Base-by-base conservation (phyloP, 371 early-diverging fungal genomes). In the Rhizomucor miehei region DNA sequence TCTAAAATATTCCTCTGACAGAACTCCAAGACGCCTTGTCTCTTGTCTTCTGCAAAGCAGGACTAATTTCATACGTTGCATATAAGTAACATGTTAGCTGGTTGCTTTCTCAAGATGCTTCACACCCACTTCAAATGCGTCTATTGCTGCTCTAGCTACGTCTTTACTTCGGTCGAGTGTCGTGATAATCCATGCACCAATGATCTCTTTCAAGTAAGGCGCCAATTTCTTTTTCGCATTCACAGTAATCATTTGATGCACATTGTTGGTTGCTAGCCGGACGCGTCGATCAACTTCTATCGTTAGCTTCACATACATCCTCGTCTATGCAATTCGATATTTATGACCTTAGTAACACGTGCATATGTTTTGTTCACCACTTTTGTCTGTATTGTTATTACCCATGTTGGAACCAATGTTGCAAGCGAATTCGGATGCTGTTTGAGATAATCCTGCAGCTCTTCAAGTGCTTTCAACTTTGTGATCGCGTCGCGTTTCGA, bases 391-490 rank as follows among this genome's bases (percentile, higher is more conserved):
- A n/a, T n/a, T n/a, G n/a, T n/a, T n/a, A 20, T 19, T 40, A 76
- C 77, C 77, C 77, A 77, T 23, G 56, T 59, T 6, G 69, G 43
- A 17, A 69, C 38, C 17, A 78, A 56, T 12, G 52, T 25, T 3
- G 56, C 23, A 37, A 69, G 62, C 9, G 62, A 72, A 19, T 51
- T 52, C 5, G 69, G 65, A 48, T 79, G 68, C 5, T 52, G 60
- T 48, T 73, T 71, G 16, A 86, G 55, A 66, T 82, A 82, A 12
- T 56, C 56, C 37, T 80, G 74, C 11, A 86, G 54, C 50, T 88
- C 89, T 35, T 87, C 85, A 35, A 88, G 69, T n/a, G 89, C 86
- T 44, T 82, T 80, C 25, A 86, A 56, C 50, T 87, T 87, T n/a
- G 87, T 87, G 17, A 79, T 72, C 14, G 84, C 61, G 59, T 86